A percentile compares a stretch with the other conserved stretches of the same genome.
Conservation (phyloP, 805 yeast species). For the Saccharomycopsis synnaedendra region DNA sequence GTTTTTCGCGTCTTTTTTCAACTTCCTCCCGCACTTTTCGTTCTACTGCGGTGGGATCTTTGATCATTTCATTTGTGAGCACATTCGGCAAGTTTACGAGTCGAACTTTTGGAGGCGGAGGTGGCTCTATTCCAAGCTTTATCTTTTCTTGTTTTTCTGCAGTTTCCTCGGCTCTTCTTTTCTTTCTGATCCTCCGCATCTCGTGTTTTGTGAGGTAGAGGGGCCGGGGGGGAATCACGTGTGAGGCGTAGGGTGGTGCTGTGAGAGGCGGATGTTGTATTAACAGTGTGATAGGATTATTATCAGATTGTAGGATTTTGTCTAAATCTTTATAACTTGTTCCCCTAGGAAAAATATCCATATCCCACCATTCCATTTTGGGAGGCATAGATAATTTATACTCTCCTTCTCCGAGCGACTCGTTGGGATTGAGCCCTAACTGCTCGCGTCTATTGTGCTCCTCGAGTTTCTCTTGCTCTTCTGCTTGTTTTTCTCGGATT, state of each 20-base stretch:
- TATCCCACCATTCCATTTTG: conserved; percentile 83
- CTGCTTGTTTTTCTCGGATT: conserved; percentile 30
- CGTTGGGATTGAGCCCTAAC: conserved; percentile 40
- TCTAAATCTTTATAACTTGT: conserved; percentile 27
- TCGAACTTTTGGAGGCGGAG: conserved; percentile 85
- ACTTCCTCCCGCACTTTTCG: conserved; percentile 58
- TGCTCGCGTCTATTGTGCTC: conserved; percentile 22
- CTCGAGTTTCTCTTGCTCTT: conserved; percentile 25
- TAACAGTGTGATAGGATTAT: conserved; percentile 49
- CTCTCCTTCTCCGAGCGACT: conserved; percentile 41
- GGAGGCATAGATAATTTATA: conserved; percentile 47
- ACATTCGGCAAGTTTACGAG: conserved; percentile 79
- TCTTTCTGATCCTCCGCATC: conserved; percentile 57
- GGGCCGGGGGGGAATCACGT: conserved; percentile 29
- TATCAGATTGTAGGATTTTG: conserved; percentile 27
- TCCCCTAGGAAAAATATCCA: conserved; percentile 33
- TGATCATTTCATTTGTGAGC: conserved; percentile 70
- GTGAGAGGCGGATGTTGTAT: conserved; percentile 76
- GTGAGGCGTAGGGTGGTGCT: conserved; percentile 44
- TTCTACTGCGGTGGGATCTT: conserved; percentile 85
- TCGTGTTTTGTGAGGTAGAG: conserved; percentile 69
- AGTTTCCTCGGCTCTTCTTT: conserved; percentile 48
- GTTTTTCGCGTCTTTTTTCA: conserved; percentile 45
- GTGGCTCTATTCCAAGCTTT: conserved; percentile 69
- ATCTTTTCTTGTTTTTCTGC: conserved; percentile 71